A percentile compares a stretch with the other conserved stretches of the same genome.
These are phyloP conservation scores for Myriangium duriaei DNA, from an alignment of 2,329 filamentous ascomycete genomes.

Conservation along the genomic window DNA sequence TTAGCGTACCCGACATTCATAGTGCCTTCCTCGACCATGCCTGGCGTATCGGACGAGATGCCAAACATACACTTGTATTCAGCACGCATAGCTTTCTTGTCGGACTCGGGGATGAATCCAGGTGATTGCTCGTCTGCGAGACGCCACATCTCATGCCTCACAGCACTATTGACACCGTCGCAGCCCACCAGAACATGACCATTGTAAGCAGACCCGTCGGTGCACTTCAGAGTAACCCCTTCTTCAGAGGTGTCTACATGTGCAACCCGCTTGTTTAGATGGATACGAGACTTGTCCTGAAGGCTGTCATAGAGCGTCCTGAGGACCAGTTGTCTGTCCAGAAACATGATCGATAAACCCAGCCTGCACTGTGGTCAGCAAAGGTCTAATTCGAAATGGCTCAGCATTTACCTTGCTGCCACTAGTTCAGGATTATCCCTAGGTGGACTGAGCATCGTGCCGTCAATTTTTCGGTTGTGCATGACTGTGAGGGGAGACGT, in stretches of 20 bases:
- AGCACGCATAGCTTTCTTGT: conserved; percentile 14
- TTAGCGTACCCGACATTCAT: conserved; percentile 16
- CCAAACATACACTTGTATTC: conserved; percentile 29
- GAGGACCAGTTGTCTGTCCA: conserved; percentile 20
- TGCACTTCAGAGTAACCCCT: conserved; percentile 7
- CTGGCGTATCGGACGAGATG: conserved; percentile 22
- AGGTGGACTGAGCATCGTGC: background rate
- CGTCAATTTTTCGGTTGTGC: conserved; percentile 2
- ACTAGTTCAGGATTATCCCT: conserved; percentile 1
- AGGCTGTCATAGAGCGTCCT: conserved; percentile 15
- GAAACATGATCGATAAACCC: conserved; percentile 16
- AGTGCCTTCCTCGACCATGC: conserved; percentile 12
- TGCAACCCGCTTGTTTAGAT: conserved; percentile 4
- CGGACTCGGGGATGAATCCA: conserved; percentile 12
- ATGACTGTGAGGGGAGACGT: background rate
- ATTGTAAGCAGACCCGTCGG: conserved; percentile 8
- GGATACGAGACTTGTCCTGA: conserved; percentile 13
- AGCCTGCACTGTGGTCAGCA: conserved; percentile 3
- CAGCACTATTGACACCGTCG: conserved; percentile 19
- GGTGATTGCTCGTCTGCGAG: conserved; percentile 12
- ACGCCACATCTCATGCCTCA: conserved; percentile 18
- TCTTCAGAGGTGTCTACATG: conserved; percentile 1
- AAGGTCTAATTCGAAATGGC: too few relatives aligned
- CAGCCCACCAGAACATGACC: conserved; percentile 20
- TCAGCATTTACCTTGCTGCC: conserved; percentile 4